These are phyloP conservation scores for Trypanosoma vivax DNA, from an alignment of 208 protist genomes.

Conservation along the genomic window DNA sequence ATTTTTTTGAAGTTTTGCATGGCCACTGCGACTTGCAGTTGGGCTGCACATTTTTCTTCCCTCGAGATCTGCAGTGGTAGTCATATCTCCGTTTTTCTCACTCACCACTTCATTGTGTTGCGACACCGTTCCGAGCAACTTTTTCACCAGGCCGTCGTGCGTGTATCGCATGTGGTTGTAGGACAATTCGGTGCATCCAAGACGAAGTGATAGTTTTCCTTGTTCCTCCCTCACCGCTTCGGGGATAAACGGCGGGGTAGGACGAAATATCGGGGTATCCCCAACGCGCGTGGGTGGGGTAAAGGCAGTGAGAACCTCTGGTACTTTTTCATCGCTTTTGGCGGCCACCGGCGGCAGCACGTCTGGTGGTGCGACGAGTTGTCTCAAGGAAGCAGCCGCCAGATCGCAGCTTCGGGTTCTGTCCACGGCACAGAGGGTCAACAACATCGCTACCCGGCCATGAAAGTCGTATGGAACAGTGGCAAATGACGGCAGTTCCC, in stretches of 20 bases:
- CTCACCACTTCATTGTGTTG: too few species aligned
- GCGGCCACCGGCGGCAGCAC: background rate
- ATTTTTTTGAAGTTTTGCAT: too few species aligned
- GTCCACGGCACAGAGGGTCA: constrained; percentile 21
- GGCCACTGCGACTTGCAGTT: too few species aligned
- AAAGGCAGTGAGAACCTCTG: too few species aligned
- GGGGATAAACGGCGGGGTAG: background rate
- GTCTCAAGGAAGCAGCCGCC: constrained; percentile 1
- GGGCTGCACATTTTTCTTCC: too few species aligned
- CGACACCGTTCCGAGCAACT: background rate
- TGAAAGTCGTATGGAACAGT: background rate
- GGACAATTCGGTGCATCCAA: constrained; percentile 3
- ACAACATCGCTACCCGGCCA: constrained; percentile 3
- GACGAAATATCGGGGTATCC: constrained; percentile 8
- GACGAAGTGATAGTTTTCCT: background rate
- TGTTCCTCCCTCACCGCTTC: background rate
- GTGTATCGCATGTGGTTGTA: constrained; percentile 1
- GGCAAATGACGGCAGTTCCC: background rate
- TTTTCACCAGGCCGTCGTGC: constrained; percentile 3
- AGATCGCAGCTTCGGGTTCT: constrained; percentile 12
- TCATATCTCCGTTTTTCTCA: too few species aligned
- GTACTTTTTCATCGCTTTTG: background rate
- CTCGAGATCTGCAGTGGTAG: too few species aligned
- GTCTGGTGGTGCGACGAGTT: background rate
- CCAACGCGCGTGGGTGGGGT: too few species aligned